Conservation (phyloP, 768 basidiomycete genomes). For the Mycena epipterygia region DNA sequence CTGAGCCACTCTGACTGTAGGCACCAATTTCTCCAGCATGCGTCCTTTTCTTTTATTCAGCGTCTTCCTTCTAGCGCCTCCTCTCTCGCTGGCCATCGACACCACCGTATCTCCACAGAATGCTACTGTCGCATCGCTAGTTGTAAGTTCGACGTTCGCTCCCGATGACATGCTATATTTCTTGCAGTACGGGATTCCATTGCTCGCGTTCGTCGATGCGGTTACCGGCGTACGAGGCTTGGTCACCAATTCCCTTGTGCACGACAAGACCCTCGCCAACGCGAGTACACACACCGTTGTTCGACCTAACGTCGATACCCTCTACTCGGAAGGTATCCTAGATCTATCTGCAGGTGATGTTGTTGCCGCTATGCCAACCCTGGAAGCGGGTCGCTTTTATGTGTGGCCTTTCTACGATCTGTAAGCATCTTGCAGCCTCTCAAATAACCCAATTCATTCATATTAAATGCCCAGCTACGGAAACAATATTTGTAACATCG, state of each 20-base stretch:
- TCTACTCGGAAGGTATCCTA: slow-evolving; percentile 12
- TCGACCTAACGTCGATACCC: slow-evolving; percentile 25
- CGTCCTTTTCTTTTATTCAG: no score
- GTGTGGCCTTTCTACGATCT: slow-evolving; percentile 29
- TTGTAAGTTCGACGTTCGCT: not conserved
- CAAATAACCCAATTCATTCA: not conserved
- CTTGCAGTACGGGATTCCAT: slow-evolving; percentile 12
- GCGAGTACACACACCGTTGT: slow-evolving; percentile 11
- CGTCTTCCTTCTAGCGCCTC: no score
- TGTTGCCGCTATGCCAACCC: slow-evolving; percentile 7
- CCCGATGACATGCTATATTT: no score
- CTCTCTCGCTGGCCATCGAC: not conserved
- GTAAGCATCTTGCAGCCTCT: not conserved
- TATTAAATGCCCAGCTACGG: not conserved
- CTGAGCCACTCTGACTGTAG: no score
- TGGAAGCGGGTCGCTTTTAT: slow-evolving; percentile 11
- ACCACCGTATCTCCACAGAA: not conserved
- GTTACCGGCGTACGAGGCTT: not conserved
- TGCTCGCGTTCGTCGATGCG: not conserved
- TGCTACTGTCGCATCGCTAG: not conserved
- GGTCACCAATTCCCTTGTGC: not conserved
- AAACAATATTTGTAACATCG: slow-evolving; percentile 22
- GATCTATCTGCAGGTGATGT: slow-evolving; percentile 24
- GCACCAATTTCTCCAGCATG: no score
- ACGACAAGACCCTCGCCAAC: slow-evolving; percentile 1